Percentiles rank a stretch among this genome's conserved stretches.
Conservation (phyloP, 169 alveolate genomes). For the Cryptosporidium tyzzeri region DNA sequence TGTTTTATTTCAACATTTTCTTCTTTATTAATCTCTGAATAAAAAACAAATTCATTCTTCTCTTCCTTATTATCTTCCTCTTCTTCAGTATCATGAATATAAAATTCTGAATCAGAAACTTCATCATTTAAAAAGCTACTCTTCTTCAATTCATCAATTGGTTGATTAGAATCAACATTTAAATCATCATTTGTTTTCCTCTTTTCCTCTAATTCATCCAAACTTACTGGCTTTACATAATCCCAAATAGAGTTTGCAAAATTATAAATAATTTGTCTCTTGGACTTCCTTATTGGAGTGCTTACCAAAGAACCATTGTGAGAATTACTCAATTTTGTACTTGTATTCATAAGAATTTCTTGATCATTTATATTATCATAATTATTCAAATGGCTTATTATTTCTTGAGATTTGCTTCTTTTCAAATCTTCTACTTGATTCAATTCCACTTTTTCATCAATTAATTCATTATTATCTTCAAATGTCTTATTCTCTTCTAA, state of each 20-base stretch:
- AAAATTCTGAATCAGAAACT: constrained; percentile 59
- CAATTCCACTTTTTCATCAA: not conserved
- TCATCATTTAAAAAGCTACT: constrained; percentile 2
- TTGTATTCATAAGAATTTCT: not conserved
- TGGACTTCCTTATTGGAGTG: constrained; percentile 32
- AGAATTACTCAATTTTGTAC: constrained; percentile 3
- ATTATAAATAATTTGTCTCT: constrained; percentile 45
- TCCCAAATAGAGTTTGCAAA: constrained; percentile 75
- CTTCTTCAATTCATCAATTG: not conserved
- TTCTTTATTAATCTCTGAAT: not conserved
- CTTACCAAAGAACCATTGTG: not conserved
- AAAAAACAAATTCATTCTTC: not conserved
- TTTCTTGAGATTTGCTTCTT: constrained; percentile 28
- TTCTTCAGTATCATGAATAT: constrained; percentile 7
- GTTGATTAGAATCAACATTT: not conserved
- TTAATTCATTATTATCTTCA: not conserved
- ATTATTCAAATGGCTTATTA: not conserved
- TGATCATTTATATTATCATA: not conserved
- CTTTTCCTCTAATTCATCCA: constrained; percentile 33
- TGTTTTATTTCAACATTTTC: not conserved
- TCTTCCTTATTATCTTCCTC: constrained; percentile 21
- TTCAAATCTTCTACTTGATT: not conserved
- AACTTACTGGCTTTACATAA: constrained; percentile 54
- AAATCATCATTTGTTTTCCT: not conserved
- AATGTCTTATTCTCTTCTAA: not conserved